Base-by-base conservation (phyloP, 1,284 basidiomycete genomes). In the Boletus semigastroideus region DNA sequence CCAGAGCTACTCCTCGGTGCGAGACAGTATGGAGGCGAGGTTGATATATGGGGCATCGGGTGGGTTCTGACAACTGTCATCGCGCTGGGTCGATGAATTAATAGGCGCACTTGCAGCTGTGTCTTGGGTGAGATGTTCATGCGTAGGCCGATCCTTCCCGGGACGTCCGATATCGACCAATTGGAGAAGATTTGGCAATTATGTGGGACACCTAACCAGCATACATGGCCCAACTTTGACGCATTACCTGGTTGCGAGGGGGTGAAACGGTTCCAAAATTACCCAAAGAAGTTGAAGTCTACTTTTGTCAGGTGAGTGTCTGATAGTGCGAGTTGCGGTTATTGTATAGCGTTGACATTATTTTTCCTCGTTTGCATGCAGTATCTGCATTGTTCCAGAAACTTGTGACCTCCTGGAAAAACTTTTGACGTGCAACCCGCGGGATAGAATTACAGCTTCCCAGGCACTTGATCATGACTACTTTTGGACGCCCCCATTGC, bases 1-100 rank as follows among this genome's bases (percentile, higher is more conserved):
- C 96, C 97, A 0, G 96, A 99, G 74, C 77, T 99, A 2, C 75
- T 99, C 16, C 79, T 98, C 5, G 95, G 96, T 38, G 89, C 92
- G 33, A 79, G 86, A 44, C 82, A 90, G 59, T 99, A 99, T 65
- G 92, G 92, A 5, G 91, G 92, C 0, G 92, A 94, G 57, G 89
- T 99, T 46, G 96, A 99, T 71, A 87, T 99, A 68, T 99, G 96
- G 97, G 94, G 95, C n/a, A 85, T 98, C 46, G 96, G 95, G 80
- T 94, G 66, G 61, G 84, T 76, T 48, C 46, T 8, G 14, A 42
- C 17, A 44, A 47, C 20, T 16, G 9, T 40, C 36, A 30, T 36
- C 40, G 22, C 14, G n/a, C 16, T 6, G 34, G 27, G 27, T 8
- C 28, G 31, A 17, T 37, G 40, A 28, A 16, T 52, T 55, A 31